Percentiles rank a stretch among this genome's conserved stretches.
Conservation (phyloP, 2,329 filamentous ascomycete genomes). For the Ceratocystis eucalypticola region DNA sequence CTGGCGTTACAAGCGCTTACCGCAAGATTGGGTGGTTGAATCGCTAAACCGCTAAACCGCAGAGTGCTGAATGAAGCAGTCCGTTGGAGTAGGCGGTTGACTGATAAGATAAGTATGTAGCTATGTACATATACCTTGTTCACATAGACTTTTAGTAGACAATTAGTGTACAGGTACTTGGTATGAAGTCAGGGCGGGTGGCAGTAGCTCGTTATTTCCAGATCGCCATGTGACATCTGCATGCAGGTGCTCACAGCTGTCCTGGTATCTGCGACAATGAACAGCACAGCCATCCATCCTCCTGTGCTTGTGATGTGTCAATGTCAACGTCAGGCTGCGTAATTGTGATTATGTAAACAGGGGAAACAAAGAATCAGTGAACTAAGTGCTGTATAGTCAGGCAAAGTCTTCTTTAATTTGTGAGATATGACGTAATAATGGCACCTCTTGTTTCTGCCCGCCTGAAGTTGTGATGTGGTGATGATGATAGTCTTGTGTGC, state of each 20-base stretch:
- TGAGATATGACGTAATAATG: background rate
- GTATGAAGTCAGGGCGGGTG: too few relatives aligned
- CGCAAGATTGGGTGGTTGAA: background rate
- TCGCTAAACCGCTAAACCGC: background rate
- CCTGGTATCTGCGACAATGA: too few relatives aligned
- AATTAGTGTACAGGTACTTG: background rate
- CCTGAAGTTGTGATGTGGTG: background rate
- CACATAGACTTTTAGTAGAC: background rate
- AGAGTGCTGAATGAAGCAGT: background rate
- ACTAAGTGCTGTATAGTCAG: too few relatives aligned
- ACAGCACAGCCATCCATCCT: background rate
- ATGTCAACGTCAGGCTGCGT: background rate
- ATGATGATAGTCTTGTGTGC: background rate
- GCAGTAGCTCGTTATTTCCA: too few relatives aligned
- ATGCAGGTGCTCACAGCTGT: background rate
- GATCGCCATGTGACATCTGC: background rate
- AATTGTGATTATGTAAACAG: background rate
- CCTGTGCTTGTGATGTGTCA: constrained; percentile 1
- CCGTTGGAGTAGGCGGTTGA: background rate
- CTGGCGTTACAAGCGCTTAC: background rate
- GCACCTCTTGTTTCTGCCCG: background rate
- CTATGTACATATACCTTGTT: too few relatives aligned
- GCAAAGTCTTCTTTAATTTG: background rate
- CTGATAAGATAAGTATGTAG: background rate
- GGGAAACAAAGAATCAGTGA: background rate